These are phyloP conservation scores for Puccinia polysora DNA, from an alignment of 1,284 basidiomycete genomes.

Conservation along the genomic window DNA sequence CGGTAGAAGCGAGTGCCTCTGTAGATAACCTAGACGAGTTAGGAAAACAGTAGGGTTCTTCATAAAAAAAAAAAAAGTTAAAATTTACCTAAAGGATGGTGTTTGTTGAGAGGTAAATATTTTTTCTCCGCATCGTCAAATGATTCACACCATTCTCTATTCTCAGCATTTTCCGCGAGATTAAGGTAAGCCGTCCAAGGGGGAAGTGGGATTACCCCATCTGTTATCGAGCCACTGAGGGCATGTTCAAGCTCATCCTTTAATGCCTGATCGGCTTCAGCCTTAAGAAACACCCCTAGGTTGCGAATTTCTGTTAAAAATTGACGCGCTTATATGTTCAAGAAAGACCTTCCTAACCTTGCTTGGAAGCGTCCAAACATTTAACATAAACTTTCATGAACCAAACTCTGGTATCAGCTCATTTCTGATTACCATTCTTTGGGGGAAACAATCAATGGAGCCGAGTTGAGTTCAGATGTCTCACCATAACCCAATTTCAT, in stretches of 20 bases:
- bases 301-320: not conserved
- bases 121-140: not conserved
- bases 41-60: not conserved
- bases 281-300: not conserved
- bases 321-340: not conserved
- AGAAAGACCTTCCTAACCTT: conserved; percentile 4
- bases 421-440: too few relatives aligned
- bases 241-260: conserved; percentile 31
- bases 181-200: conserved; percentile 6
- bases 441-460: not conserved
- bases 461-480: not conserved
- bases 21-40: not conserved
- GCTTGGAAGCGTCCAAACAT: conserved; percentile 38
- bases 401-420: too few relatives aligned
- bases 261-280: conserved; percentile 22
- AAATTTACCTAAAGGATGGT: conserved; percentile 26
- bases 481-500: conserved; percentile 31
- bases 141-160: not conserved
- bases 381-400: conserved; percentile 30
- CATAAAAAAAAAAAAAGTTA: not conserved
- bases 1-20: conserved; percentile 22
- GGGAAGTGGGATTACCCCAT: conserved; percentile 20
- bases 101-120: conserved; percentile 8
- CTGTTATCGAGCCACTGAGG: not conserved
- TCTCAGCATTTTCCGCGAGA: not conserved